Conservation (phyloP, 352 stramenopile species). For the Stephanocyclus meneghinianus region DNA sequence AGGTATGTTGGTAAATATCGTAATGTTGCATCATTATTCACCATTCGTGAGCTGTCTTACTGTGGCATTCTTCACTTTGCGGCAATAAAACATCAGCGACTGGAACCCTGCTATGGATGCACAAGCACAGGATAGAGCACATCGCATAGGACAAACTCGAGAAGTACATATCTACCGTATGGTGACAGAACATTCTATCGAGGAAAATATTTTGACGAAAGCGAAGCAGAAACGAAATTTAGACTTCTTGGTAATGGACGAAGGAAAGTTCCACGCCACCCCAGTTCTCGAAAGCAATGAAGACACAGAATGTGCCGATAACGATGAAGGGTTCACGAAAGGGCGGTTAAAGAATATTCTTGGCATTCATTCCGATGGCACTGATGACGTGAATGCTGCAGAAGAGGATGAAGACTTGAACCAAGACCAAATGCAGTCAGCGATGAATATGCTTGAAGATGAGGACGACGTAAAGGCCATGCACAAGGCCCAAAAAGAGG, state of each 20-base stretch:
- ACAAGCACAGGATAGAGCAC: slow-evolving; percentile 93
- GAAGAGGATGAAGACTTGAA: slow-evolving; percentile 58
- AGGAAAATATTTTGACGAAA: slow-evolving; percentile 99
- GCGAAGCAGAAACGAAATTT: slow-evolving; percentile 95
- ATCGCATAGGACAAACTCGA: slow-evolving; percentile 96
- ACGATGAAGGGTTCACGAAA: slow-evolving; percentile 71
- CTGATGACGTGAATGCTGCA: slow-evolving; percentile 32
- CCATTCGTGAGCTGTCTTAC: neutral
- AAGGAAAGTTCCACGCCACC: slow-evolving; percentile 82
- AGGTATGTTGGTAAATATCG: slow-evolving; percentile 16
- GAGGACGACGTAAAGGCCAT: slow-evolving; percentile 93
- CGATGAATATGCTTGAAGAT: slow-evolving; percentile 94
- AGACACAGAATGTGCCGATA: slow-evolving; percentile 40
- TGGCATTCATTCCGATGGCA: slow-evolving; percentile 69
- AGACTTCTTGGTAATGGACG: slow-evolving; percentile 90
- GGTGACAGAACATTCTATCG: slow-evolving; percentile 94
- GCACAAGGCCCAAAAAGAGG: slow-evolving; percentile 85
- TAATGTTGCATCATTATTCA: neutral
- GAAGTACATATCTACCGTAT: slow-evolving; percentile 99
- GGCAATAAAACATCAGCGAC: slow-evolving; percentile 42
- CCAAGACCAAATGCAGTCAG: slow-evolving; percentile 87
- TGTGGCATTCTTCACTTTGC: slow-evolving; percentile 9
- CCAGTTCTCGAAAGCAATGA: slow-evolving; percentile 82
- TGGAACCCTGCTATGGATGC: slow-evolving; percentile 86
- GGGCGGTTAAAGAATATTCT: slow-evolving; percentile 89